Percentiles rank a stretch among this genome's conserved stretches.
Evolutionary conservation across 2,329 filamentous ascomycete genomes (phyloP).

Genomic region (Apiospora malaysiana): DNA sequence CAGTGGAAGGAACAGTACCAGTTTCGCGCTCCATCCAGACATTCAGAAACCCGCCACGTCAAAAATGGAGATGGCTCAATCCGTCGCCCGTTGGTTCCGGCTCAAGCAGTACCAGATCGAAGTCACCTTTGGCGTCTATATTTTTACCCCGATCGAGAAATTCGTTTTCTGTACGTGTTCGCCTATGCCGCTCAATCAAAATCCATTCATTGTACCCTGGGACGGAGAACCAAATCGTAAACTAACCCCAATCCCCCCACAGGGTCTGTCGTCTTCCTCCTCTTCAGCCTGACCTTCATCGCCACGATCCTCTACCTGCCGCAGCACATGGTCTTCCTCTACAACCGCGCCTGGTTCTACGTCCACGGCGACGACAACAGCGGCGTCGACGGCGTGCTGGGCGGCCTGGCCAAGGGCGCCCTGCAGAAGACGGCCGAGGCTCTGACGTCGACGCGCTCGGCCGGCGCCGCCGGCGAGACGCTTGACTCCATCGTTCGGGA

Average conservation of each 20-base stretch:
- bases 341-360: constrained; percentile 92
- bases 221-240: too few relatives aligned
- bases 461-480: constrained; percentile 36
- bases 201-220: too few relatives aligned
- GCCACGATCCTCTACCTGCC: constrained; percentile 92
- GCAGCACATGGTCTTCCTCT: constrained; percentile 83
- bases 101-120: constrained; percentile 98
- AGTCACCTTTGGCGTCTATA: constrained; percentile 95
- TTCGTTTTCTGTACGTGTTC: constrained; percentile 86
- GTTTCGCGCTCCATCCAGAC: neutral
- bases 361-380: constrained; percentile 77
- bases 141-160: constrained; percentile 95
- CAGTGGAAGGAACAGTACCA: neutral
- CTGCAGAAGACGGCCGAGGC: constrained; percentile 34
- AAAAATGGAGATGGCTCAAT: constrained; percentile 47
- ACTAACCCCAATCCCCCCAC: constrained; percentile 27
- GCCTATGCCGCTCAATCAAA: neutral
- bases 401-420: constrained; percentile 42
- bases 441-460: constrained; percentile 32
- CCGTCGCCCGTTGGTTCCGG: constrained; percentile 82
- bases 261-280: constrained; percentile 93
- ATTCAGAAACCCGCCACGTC: neutral
- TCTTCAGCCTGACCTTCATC: constrained; percentile 84
- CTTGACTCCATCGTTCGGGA: constrained; percentile 43
- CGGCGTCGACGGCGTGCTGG: constrained; percentile 23